Evolutionary conservation across 441 rosid genomes (phyloP).

Genomic region (Gossypium schwendimanii): DNA sequence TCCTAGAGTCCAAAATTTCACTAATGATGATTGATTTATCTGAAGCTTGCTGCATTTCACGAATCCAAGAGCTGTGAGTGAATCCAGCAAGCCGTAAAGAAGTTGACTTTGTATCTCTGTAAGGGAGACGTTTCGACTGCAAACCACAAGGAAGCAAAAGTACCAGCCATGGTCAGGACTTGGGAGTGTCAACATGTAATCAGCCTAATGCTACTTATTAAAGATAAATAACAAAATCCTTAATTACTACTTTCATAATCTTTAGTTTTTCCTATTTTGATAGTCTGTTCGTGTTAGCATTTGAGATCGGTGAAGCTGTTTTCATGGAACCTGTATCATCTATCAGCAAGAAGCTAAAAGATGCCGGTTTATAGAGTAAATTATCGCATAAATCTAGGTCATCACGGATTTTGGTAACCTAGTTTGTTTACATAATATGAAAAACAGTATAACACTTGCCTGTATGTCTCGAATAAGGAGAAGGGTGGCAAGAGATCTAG

Average conservation of each 20-base stretch:
- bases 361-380: neutral
- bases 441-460: constrained; percentile 25
- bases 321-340: neutral
- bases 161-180: neutral
- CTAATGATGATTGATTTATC: constrained; percentile 77
- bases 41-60: constrained; percentile 92
- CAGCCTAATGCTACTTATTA: neutral
- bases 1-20: constrained; percentile 90
- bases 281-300: neutral
- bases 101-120: constrained; percentile 33
- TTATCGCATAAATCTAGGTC: neutral
- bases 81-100: constrained; percentile 44
- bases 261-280: neutral
- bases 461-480: constrained; percentile 94
- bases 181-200: neutral
- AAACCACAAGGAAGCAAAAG: constrained; percentile 9
- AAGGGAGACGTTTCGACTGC: constrained; percentile 83
- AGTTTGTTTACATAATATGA: neutral
- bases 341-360: neutral
- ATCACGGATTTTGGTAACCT: neutral
- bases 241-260: neutral
- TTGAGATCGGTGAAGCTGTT: neutral
- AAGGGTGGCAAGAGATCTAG: constrained; percentile 90
- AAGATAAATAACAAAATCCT: neutral
- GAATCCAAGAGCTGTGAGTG: constrained; percentile 85